Conservation (phyloP, 192 early-diverging fungal species). For the Backusella luteola region DNA sequence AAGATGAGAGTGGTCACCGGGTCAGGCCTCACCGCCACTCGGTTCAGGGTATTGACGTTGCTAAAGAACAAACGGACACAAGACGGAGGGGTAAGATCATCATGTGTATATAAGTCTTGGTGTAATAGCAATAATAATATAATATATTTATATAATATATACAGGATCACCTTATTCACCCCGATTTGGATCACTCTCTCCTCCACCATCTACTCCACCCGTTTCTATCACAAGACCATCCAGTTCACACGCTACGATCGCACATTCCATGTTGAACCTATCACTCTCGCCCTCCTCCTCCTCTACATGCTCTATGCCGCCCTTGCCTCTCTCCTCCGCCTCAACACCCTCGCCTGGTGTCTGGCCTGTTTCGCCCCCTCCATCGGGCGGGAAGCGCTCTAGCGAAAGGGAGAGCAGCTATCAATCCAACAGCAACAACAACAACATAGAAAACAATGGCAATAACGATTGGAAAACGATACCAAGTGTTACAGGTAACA, state of each 20-base stretch:
- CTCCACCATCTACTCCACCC: slow-evolving; percentile 12
- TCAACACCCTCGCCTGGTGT: slow-evolving; percentile 19
- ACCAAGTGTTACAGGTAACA: slow-evolving; percentile 37
- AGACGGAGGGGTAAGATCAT: slow-evolving; percentile 13
- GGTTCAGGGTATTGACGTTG: slow-evolving; percentile 34
- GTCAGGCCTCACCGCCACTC: slow-evolving; percentile 34
- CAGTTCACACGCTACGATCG: slow-evolving; percentile 19
- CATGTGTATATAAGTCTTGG: not conserved
- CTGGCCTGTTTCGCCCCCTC: slow-evolving; percentile 9
- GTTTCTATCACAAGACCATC: slow-evolving; percentile 15
- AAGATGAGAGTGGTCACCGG: not conserved
- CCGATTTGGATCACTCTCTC: slow-evolving; percentile 19
- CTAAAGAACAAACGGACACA: slow-evolving; percentile 32
- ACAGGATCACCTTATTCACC: slow-evolving; percentile 13
- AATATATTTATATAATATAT: not conserved
- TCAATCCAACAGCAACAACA: not conserved
- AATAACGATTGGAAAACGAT: slow-evolving; percentile 25
- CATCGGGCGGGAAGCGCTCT: not conserved
- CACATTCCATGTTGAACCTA: slow-evolving; percentile 31
- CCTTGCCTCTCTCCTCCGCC: not conserved
- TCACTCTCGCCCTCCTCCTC: slow-evolving; percentile 27
- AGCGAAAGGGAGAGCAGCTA: not conserved
- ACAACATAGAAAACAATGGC: not conserved
- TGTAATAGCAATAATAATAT: no score
- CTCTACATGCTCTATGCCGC: slow-evolving; percentile 8